Base-by-base conservation (phyloP, 345 rosid genomes). In the Abelmoschus esculentus region DNA sequence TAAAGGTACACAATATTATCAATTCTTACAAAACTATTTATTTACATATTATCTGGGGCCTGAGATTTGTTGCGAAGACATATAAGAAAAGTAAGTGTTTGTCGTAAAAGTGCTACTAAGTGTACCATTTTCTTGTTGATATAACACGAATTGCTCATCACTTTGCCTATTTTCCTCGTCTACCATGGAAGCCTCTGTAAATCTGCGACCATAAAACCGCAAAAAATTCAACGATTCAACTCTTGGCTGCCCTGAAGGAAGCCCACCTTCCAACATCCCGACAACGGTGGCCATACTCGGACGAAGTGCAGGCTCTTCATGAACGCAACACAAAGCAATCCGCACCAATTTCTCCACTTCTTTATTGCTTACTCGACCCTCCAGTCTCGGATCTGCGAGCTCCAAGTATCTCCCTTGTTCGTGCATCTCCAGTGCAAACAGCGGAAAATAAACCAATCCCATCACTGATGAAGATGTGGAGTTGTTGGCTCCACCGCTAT, bases 211-310 rank as follows among this genome's bases (percentile, higher is more conserved):
- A 54, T 90, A 90, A 69, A 87, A 90, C 59, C 90, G 85, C 81
- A 93, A 79, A 77, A 93, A 93, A 49, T 89, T 89, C 77, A 93
- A 74, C n/a, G 92, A 90, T 38, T 87, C 91, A 68, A 93, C 69
- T 72, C 87, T 82, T 18, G 98, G 97, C 14, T 79, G 81, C 17
- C 85, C 78, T 67, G 84, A 65, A 9, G 89, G 85, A 67, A 83
- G 78, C 53, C 81, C 79, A 64, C 96, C 91, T 72, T 91, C 96
- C 58, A 91, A 76, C 93, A 86, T 87, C 32, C 88, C 87, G 6
- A 89, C 91, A 53, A 89, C 87, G 3, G 67, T 75, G 15, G 80
- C 83, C 93, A 87, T 91, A 3, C 74, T 83, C 0, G 93, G 97
- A 70, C 96, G 75, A 26, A 78, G 71, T 2, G 76, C 69, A 11